Base-by-base conservation (phyloP, 306 rosid species). In the Crotalaria pallida region DNA sequence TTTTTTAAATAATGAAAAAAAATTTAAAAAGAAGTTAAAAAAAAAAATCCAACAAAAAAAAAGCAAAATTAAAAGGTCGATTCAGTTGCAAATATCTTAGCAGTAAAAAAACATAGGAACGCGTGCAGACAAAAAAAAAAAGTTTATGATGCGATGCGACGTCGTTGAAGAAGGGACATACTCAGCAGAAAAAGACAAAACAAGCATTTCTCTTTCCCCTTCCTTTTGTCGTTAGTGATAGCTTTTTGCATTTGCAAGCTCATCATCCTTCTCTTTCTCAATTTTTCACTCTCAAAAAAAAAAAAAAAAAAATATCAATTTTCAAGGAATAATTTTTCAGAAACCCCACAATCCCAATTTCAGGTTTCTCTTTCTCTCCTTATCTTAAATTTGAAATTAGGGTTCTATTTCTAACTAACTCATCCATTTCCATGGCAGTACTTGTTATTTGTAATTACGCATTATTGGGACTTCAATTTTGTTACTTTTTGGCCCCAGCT, bases 351-450 rank as follows among this genome's bases (percentile, higher is more conserved):
- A 47, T 58, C 23, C 34, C 51, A 8, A 10, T 65, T 72, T 47
- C 69, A 65, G 74, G 77, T 65, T 57, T 24, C 1, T 1, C 53
- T 47, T 5, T 40, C 23, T 31, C 56, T 45, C 66, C 12, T 49
- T 17, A 41, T 33, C 15, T 43, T 5, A 55, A 62, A 23, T 74
- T 48, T 69, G 72, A 13, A 72, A 49, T 59, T 75, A 55, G 73
- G 58, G 58, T 69, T 64, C 72, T 65, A 45, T 16, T 24, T 52
- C 51, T 55, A 24, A n/a, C 31, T 55, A n/a, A 22, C 40, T 49
- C 43, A 4, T 76, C 67, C 19, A 2, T 75, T 26, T 44, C 16
- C 18, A 10, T 31, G 31, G 1, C n/a, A n/a, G n/a, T 65, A 0
- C 22, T 69, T 69, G 7, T 64, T 49, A 31, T 26, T 23, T 18